Base-by-base conservation (phyloP, 78 protist genomes). In the Paratrimastix pyriformis region DNA sequence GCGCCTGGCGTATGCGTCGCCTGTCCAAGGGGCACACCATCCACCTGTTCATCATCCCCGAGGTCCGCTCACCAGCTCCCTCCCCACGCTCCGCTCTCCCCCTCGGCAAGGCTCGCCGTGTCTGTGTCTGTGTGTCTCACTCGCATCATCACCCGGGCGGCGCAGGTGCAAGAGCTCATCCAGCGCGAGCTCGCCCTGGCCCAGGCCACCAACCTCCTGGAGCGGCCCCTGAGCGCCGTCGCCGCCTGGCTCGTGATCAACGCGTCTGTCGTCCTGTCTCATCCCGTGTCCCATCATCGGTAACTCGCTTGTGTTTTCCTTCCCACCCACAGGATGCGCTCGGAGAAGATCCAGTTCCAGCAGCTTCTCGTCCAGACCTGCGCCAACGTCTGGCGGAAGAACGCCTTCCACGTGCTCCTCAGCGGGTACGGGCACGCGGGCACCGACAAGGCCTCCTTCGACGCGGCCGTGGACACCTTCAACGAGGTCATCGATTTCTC, bases 1-100 rank as follows among this genome's bases (percentile, higher is more conserved):
- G 87, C n/a, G 83, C 87, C 32, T 83, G 38, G 74, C 74, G 87
- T 0, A 83, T 83, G 87, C 79, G 87, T 1, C 84, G 83, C n/a
- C 74, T 83, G 46, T 83, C 72, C 9, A 15, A 6, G 8, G 84
- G 87, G 42, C 87, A 77, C 64, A 70, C 57, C 6, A 13, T 83
- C 35, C 7, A 8, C 24, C 5, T 83, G 37, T 30, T 77, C 29
- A 32, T 77, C 42, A 60, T 73, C 59, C 82, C 82, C 18, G 87
- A 83, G 59, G 75, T 83, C 32, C 11, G n/a, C n/a, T n/a, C n/a
- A n/a, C n/a, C n/a, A n/a, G n/a, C n/a, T n/a, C n/a, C n/a, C n/a
- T n/a, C n/a, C n/a, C n/a, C n/a, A n/a, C n/a, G n/a, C n/a, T n/a
- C n/a, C n/a, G n/a, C n/a, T n/a, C n/a, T n/a, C n/a, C n/a, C n/a